Evolutionary conservation across 2,329 filamentous ascomycete genomes (phyloP).

Genomic region (Aspergillus arachidicola): DNA sequence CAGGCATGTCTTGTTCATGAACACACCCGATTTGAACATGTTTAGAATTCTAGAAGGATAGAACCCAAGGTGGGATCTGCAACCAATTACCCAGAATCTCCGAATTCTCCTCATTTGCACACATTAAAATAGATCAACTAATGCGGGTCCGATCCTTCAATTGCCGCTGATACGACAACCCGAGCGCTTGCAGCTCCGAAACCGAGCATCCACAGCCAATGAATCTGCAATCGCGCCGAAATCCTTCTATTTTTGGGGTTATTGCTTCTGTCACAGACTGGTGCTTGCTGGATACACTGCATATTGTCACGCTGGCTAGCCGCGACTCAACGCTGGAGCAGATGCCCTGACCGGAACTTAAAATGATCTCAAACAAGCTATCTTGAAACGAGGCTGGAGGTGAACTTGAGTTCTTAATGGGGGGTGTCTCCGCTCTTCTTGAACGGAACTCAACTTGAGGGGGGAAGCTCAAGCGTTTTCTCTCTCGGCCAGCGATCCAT

Average conservation of each 20-base stretch:
- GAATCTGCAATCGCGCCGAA: not conserved
- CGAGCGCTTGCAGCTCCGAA: slow-evolving; percentile 3
- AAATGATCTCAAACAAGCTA: slow-evolving; percentile 16
- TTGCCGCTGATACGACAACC: slow-evolving; percentile 3
- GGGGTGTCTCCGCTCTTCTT: not conserved
- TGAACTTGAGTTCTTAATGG: slow-evolving; percentile 4
- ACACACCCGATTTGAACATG: not conserved
- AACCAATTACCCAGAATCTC: not conserved
- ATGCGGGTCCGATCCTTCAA: slow-evolving; percentile 4
- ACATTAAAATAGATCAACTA: slow-evolving; percentile 7
- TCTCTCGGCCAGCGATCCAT: not conserved
- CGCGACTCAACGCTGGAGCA: not conserved
- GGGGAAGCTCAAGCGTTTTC: not conserved
- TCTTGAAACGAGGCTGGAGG: slow-evolving; percentile 10
- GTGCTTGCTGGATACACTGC: not conserved
- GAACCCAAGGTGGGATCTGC: not conserved
- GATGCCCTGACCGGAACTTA: slow-evolving; percentile 11
- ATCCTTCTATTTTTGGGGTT: slow-evolving; percentile 10
- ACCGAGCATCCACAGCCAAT: slow-evolving; percentile 12
- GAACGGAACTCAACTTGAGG: not conserved
- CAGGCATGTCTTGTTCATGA: too few relatives aligned
- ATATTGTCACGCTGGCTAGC: not conserved
- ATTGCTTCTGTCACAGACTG: not conserved
- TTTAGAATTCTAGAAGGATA: not conserved
- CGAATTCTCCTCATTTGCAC: not conserved